phyloP scores from a whole-genome alignment of 306 rosid genomes.

The Alnus glutinosa region DNA sequence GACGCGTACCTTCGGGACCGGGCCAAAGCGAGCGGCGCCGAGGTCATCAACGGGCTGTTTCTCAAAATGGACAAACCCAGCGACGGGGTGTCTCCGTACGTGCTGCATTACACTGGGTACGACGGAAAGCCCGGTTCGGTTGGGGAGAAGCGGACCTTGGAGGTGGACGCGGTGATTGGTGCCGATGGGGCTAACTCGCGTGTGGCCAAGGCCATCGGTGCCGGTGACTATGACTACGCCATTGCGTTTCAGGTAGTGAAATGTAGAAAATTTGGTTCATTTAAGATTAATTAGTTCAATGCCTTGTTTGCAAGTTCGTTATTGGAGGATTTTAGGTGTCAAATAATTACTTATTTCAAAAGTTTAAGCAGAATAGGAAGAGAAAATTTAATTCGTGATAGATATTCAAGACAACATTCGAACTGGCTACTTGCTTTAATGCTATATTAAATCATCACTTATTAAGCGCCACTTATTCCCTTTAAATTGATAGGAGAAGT shows the following conservation, averaged over 20 bases:
- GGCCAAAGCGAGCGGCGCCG: constrained; percentile 81
- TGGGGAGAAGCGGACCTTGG: constrained; percentile 71
- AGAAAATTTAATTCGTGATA: too few species aligned
- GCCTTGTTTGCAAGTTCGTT: too few species aligned
- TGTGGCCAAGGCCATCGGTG: constrained; percentile 85
- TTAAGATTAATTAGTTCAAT: neutral
- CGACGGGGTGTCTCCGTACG: constrained; percentile 58
- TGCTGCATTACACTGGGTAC: constrained; percentile 69
- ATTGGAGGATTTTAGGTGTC: too few species aligned
- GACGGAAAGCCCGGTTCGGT: constrained; percentile 67
- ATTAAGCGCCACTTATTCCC: too few species aligned
- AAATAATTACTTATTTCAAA: too few species aligned
- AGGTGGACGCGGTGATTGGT: constrained; percentile 95
- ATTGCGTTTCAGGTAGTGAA: constrained; percentile 85
- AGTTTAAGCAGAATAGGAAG: too few species aligned
- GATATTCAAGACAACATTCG: too few species aligned
- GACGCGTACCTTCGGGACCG: constrained; percentile 68
- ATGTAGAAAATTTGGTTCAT: neutral
- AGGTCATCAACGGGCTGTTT: constrained; percentile 74
- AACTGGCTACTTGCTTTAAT: too few species aligned
- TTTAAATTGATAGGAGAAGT: too few species aligned
- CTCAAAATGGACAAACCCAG: constrained; percentile 82
- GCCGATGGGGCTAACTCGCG: constrained; percentile 98
- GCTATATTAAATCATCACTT: too few species aligned
- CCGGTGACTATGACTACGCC: constrained; percentile 95